These are phyloP conservation scores for Adansonia grandidieri DNA, from an alignment of 441 rosid species.

Conservation along the genomic window DNA sequence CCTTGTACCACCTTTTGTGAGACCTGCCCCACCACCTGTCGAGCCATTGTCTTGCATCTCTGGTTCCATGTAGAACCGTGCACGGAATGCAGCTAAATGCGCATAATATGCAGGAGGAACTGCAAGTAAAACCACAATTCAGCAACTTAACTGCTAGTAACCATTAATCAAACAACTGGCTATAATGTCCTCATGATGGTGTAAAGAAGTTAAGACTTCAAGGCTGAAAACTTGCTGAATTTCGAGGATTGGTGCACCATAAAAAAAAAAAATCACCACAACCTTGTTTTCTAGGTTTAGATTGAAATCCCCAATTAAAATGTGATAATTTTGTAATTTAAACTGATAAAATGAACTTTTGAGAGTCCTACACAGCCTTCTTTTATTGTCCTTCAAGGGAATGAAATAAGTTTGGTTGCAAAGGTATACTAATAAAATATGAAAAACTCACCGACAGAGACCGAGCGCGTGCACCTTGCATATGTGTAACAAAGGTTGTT, in stretches of 20 bases:
- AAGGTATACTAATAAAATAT: background rate
- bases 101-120: conserved; percentile 99
- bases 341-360: background rate
- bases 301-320: background rate
- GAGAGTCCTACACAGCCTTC: background rate
- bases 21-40: conserved; percentile 37
- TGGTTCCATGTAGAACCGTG: conserved; percentile 96
- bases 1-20: conserved; percentile 40
- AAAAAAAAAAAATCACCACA: no score
- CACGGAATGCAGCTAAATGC: conserved; percentile 95
- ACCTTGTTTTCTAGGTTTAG: background rate
- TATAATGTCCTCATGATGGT: background rate
- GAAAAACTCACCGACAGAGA: conserved; percentile 79
- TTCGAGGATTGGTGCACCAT: background rate
- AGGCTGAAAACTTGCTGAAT: background rate
- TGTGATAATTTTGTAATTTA: background rate
- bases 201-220: no score
- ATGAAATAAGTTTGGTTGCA: background rate
- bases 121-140: conserved; percentile 36
- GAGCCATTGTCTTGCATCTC: conserved; percentile 85
- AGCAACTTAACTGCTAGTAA: background rate
- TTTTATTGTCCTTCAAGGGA: no score
- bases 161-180: background rate
- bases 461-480: conserved; percentile 98
- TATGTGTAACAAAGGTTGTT: conserved; percentile 98